These are phyloP conservation scores for Setaria italica DNA, from an alignment of 202 grass and related monocot species.

Conservation along the genomic window DNA sequence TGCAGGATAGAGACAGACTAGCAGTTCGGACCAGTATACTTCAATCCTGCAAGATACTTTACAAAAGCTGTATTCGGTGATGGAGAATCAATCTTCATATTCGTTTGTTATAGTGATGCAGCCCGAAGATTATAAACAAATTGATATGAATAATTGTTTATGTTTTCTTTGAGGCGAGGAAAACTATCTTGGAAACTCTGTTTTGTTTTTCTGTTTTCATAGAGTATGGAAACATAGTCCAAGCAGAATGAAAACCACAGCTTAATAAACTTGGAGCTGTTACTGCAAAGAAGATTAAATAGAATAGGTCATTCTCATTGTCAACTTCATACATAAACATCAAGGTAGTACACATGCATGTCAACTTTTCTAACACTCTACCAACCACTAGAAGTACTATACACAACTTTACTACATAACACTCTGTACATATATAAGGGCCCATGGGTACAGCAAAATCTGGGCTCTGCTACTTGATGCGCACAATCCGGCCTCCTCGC, in stretches of 20 bases:
- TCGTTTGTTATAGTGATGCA: background rate
- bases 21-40: background rate
- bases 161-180: background rate
- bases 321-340: conserved; percentile 33
- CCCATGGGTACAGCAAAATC: conserved; percentile 59
- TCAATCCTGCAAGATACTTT: background rate
- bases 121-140: background rate
- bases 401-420: conserved; percentile 43
- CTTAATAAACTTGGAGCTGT: conserved; percentile 9
- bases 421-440: conserved; percentile 47
- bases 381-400: conserved; percentile 41
- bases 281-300: conserved; percentile 13
- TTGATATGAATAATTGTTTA: background rate
- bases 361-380: conserved; percentile 48
- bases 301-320: conserved; percentile 34
- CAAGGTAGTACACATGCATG: conserved; percentile 45
- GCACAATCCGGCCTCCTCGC: conserved; percentile 11
- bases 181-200: background rate
- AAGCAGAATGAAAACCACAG: background rate
- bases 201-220: background rate
- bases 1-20: conserved; percentile 13
- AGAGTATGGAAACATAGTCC: background rate
- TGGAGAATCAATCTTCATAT: background rate
- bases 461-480: conserved; percentile 47
- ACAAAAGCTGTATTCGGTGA: background rate